phyloP scores from a whole-genome alignment of 108 stramenopile genomes.

The Fistulifera solaris region DNA sequence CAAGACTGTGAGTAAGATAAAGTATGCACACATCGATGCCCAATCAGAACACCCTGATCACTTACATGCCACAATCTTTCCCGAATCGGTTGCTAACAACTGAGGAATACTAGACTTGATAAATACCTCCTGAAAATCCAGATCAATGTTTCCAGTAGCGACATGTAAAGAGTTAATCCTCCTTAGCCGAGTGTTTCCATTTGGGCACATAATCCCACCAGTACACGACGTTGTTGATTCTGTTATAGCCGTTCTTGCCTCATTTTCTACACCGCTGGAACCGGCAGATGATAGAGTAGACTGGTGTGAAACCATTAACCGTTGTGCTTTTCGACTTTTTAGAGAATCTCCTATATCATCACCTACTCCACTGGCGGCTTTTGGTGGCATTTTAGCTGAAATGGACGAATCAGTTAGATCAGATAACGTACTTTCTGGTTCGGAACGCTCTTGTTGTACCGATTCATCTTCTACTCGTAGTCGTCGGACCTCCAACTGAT shows the following conservation, averaged over 20 bases:
- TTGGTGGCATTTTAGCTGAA: background rate
- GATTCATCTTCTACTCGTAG: slow-evolving; percentile 50
- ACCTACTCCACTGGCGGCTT: background rate
- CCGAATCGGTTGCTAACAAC: slow-evolving; percentile 66
- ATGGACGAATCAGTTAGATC: slow-evolving; percentile 30
- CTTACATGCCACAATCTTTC: slow-evolving; percentile 52
- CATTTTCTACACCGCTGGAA: too few species aligned
- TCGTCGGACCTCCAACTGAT: slow-evolving; percentile 29
- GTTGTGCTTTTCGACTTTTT: too few species aligned
- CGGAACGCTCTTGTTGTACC: slow-evolving; percentile 41
- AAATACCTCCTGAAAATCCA: slow-evolving; percentile 75
- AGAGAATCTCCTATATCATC: background rate
- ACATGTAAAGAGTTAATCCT: too few species aligned
- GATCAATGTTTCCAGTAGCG: slow-evolving; percentile 21
- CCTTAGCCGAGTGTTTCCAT: background rate
- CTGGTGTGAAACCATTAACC: too few species aligned
- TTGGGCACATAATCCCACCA: background rate
- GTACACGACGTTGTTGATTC: background rate
- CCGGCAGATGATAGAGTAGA: too few species aligned
- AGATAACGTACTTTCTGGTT: slow-evolving; percentile 63
- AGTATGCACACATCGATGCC: background rate
- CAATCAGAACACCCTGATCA: slow-evolving; percentile 11
- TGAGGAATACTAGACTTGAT: slow-evolving; percentile 69
- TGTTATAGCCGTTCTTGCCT: background rate
- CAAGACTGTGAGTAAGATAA: background rate